phyloP scores from a whole-genome alignment of 306 rosid genomes.

The Sphenostylis stenocarpa region DNA sequence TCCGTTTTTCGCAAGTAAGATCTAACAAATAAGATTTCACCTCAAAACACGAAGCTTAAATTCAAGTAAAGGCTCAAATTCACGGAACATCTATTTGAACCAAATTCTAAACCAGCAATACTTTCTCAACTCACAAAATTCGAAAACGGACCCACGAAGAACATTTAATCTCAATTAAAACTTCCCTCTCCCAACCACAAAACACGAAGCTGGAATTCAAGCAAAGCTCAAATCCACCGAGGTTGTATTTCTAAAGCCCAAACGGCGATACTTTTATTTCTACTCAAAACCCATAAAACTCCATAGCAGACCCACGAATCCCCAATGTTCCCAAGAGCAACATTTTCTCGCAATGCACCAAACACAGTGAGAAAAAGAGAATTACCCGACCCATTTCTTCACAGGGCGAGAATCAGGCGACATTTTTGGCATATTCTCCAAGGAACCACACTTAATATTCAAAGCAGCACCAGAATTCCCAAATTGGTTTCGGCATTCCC shows the following conservation, averaged over 20 bases:
- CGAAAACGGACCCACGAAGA: background rate
- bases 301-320: background rate
- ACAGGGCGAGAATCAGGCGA: constrained; percentile 48
- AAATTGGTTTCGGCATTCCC: constrained; percentile 61
- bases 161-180: background rate
- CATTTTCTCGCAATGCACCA: background rate
- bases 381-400: constrained; percentile 85
- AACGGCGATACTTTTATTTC: background rate
- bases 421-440: constrained; percentile 41
- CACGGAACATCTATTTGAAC: background rate
- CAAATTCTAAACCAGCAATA: background rate
- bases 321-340: background rate
- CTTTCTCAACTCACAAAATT: background rate
- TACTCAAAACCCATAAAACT: background rate
- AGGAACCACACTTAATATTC: constrained; percentile 46
- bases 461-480: constrained; percentile 29
- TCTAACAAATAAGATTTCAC: background rate
- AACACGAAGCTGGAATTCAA: background rate
- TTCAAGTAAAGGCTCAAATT: background rate
- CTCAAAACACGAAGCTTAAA: background rate
- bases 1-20: background rate
- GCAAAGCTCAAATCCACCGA: background rate
- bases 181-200: background rate
- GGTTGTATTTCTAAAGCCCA: background rate
- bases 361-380: background rate